A percentile compares a stretch with the other conserved stretches of the same genome.
Evolutionary conservation across 2,329 filamentous ascomycete genomes (phyloP).

Genomic region (Monosporascus sp.): DNA sequence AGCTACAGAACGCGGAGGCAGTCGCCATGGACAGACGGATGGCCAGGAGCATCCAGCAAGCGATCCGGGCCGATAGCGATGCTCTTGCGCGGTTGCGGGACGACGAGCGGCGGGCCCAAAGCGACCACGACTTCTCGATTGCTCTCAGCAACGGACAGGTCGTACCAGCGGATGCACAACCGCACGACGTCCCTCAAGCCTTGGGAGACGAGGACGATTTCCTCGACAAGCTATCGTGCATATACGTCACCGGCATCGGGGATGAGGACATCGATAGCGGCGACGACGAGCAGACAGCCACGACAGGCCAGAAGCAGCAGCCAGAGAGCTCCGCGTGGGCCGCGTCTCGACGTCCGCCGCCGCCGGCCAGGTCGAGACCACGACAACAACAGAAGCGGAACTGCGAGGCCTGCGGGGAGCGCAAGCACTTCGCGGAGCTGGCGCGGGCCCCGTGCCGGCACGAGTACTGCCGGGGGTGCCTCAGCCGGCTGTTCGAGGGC

Average conservation of each 20-base stretch:
- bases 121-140: slow-evolving; percentile 7
- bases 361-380: background rate
- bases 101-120: slow-evolving; percentile 7
- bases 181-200: background rate
- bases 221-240: slow-evolving; percentile 8
- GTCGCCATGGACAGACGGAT: slow-evolving; percentile 14
- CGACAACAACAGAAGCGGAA: background rate
- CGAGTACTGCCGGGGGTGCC: slow-evolving; percentile 45
- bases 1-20: slow-evolving; percentile 6
- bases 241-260: slow-evolving; percentile 8
- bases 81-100: slow-evolving; percentile 6
- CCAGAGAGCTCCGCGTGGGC: slow-evolving; percentile 17
- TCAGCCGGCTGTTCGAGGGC: slow-evolving; percentile 36
- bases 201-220: slow-evolving; percentile 4
- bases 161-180: too few species aligned
- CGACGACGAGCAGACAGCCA: too few species aligned
- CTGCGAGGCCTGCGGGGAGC: slow-evolving; percentile 12
- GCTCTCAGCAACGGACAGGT: background rate
- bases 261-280: background rate
- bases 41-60: slow-evolving; percentile 15
- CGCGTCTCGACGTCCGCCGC: slow-evolving; percentile 3
- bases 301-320: background rate
- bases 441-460: slow-evolving; percentile 29
- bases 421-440: slow-evolving; percentile 6
- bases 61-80: slow-evolving; percentile 12